Evolutionary conservation across 768 basidiomycete genomes (phyloP).

Genomic region (Agrocybe chaxingu): DNA sequence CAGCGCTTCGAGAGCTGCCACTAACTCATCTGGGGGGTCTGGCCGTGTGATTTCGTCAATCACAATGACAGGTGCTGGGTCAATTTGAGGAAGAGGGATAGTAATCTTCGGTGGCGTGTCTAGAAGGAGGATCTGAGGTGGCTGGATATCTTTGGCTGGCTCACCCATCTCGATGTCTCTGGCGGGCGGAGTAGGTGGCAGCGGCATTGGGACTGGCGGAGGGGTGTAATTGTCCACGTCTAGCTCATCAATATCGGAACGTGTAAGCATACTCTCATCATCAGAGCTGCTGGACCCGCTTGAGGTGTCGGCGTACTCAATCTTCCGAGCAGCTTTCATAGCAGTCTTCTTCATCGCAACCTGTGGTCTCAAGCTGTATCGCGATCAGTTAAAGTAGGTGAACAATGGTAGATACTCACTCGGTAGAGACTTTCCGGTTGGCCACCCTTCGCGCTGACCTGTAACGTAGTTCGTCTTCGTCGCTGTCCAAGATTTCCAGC

Average conservation of each 20-base stretch:
- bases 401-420: background rate
- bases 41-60: background rate
- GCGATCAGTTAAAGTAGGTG: background rate
- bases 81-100: constrained; percentile 11
- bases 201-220: background rate
- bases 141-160: background rate
- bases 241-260: constrained; percentile 10
- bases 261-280: background rate
- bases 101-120: constrained; percentile 13
- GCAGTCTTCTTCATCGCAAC: constrained; percentile 8
- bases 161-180: constrained; percentile 6
- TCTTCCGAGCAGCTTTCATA: constrained; percentile 7
- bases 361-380: constrained; percentile 1
- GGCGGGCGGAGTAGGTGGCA: background rate
- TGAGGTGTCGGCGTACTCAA: background rate
- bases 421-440: constrained; percentile 1
- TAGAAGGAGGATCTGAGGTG: background rate
- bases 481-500: background rate
- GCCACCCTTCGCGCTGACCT: background rate
- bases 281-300: background rate
- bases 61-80: constrained; percentile 5
- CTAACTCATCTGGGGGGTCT: constrained; percentile 29
- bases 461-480: constrained; percentile 9
- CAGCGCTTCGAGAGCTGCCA: constrained; percentile 31
- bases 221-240: constrained; percentile 8